Conservation (phyloP, 306 rosid species). For the Pyrus pyrifolia region DNA sequence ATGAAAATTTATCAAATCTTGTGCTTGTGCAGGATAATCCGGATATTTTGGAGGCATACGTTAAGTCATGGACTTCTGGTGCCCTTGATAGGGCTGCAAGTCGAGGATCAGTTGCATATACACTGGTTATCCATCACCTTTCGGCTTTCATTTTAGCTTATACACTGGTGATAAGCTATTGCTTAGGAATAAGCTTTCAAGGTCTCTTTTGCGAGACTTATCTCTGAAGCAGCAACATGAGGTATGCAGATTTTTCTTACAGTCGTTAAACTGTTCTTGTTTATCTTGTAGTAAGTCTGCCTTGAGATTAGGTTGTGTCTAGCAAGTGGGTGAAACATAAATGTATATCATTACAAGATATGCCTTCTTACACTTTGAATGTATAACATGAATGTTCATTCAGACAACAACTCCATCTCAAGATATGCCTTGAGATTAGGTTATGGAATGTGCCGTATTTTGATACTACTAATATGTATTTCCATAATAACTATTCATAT, state of each 20-base stretch:
- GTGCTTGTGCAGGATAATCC: conserved; percentile 53
- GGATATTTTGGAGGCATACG: conserved; percentile 67
- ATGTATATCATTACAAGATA: not conserved
- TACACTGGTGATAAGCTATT: conserved; percentile 35
- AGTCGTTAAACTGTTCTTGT: not conserved
- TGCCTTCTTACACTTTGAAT: not conserved
- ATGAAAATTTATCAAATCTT: conserved; percentile 4
- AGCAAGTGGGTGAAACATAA: not conserved
- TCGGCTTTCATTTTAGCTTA: conserved; percentile 49
- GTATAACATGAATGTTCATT: not conserved
- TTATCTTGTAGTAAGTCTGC: not conserved
- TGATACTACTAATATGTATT: not conserved
- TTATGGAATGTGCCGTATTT: not conserved
- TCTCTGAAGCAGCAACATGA: conserved; percentile 60
- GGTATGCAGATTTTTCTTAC: conserved; percentile 34
- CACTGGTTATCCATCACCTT: conserved; percentile 70
- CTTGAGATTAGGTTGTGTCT: not conserved
- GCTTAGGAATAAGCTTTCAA: conserved; percentile 63
- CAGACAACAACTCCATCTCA: not conserved
- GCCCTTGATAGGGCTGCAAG: conserved; percentile 76
- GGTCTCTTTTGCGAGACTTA: conserved; percentile 70
- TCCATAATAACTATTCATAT: not conserved
- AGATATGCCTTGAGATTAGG: too few relatives aligned
- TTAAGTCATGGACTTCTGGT: conserved; percentile 81
- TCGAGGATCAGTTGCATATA: conserved; percentile 64